Base-by-base conservation (phyloP, 495 filamentous ascomycete species). In the Penicillium arizonense region DNA sequence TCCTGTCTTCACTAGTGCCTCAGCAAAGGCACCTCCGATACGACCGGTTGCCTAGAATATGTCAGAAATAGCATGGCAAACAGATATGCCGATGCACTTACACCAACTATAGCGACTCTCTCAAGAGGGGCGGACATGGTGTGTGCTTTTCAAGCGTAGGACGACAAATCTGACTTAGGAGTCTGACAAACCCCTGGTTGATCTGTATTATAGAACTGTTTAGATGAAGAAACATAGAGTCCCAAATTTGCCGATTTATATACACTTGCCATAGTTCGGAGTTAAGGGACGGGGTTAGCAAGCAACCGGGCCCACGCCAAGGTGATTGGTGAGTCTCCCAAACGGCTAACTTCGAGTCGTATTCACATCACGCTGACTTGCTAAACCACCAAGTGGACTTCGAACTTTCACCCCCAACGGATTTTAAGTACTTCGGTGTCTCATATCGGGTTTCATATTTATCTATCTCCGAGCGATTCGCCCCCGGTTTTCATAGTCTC, bases 21-120 rank as follows among this genome's bases (percentile, higher is more conserved):
- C 50, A n/a, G 80, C 67, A 40, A 89, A 80, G 55, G 63, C 69
- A 33, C 68, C 73, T 42, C 87, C 87, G 28, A 78, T 55, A 21
- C 74, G 75, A 44, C 87, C 87, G 44, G 71, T 77, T 4, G 81
- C 82, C 83, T 87, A 16, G 13, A 21, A 12, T n/a, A 26, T 42
- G 32, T 56, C 45, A 55, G 49, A 37, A 20, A 32, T 38, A 6
- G 1, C 3, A 9, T 32, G 12, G n/a, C 1, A 40, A 3, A 32
- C 7, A 10, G 14, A 20, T 9, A 1, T 4, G 2, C 18, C 9
- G n/a, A 10, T 14, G 14, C 11, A 50, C 57, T 37, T 50, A 60
- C 57, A 13, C 57, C 57, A n/a, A 60, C 36, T 35, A 60, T 60
- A 26, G 57, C 53, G 11, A 60, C 53, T 36, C 40, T 57, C 18